A percentile compares a stretch with the other conserved stretches of the same genome.
These are phyloP conservation scores for Draba incana DNA, from an alignment of 345 rosid species.

Conservation along the genomic window DNA sequence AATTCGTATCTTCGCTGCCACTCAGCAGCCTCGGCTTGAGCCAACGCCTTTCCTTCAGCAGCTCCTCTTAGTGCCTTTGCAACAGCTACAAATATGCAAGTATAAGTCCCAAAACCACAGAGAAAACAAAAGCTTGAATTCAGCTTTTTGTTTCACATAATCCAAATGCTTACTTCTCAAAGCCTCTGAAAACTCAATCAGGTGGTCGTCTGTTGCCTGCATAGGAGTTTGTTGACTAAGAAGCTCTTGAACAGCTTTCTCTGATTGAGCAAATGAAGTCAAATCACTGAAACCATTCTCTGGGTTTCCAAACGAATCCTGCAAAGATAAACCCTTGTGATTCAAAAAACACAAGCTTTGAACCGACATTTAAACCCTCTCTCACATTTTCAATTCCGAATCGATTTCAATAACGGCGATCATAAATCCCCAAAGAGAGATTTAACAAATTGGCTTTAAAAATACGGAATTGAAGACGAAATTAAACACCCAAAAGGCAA, in stretches of 20 bases:
- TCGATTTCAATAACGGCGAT: slow-evolving; percentile 28
- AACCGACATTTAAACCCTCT: background rate
- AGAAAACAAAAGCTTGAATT: slow-evolving; percentile 25
- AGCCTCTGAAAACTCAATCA: slow-evolving; percentile 93
- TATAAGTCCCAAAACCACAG: slow-evolving; percentile 13
- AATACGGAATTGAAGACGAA: slow-evolving; percentile 24
- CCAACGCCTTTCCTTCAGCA: slow-evolving; percentile 96
- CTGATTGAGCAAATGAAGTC: slow-evolving; percentile 60
- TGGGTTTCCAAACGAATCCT: slow-evolving; percentile 51
- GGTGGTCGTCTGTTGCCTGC: slow-evolving; percentile 81
- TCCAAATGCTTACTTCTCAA: slow-evolving; percentile 68
- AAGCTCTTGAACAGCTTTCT: slow-evolving; percentile 90
- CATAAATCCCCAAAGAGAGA: slow-evolving; percentile 16
- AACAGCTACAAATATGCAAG: slow-evolving; percentile 65
- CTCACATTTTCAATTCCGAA: slow-evolving; percentile 4
- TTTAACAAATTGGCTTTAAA: background rate
- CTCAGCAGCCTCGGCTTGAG: slow-evolving; percentile 98
- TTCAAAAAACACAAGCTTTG: background rate
- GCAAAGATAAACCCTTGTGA: no score
- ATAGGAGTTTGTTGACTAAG: slow-evolving; percentile 73
- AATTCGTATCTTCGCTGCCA: slow-evolving; percentile 96
- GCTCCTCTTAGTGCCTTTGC: slow-evolving; percentile 90
- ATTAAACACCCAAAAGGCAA: slow-evolving; percentile 2
- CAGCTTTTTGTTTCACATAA: slow-evolving; percentile 10
- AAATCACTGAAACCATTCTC: slow-evolving; percentile 59